A percentile compares a stretch with the other conserved stretches of the same genome.
Conservation (phyloP, 2,329 filamentous ascomycete species). For the Penicillium freii region DNA sequence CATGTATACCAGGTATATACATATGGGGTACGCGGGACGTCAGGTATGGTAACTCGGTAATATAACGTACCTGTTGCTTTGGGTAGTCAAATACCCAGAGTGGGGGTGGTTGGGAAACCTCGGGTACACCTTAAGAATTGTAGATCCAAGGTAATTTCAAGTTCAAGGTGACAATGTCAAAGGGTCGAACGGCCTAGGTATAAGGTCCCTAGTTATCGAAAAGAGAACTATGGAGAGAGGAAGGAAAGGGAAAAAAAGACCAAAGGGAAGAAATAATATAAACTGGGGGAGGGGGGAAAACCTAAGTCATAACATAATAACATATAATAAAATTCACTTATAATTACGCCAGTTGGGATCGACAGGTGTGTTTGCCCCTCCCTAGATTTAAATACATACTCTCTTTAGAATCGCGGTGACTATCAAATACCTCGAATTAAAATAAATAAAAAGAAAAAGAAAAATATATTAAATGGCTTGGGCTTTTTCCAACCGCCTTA, state of each 20-base stretch:
- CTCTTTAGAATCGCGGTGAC: background rate
- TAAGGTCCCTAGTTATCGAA: background rate
- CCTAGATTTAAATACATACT: slow-evolving; percentile 12
- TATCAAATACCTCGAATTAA: background rate
- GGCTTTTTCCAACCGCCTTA: background rate
- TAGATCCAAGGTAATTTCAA: background rate
- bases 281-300: background rate
- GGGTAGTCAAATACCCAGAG: background rate
- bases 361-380: slow-evolving; percentile 24
- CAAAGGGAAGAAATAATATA: background rate
- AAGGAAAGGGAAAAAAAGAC: background rate
- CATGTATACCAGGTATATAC: no score
- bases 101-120: background rate
- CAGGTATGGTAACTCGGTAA: background rate
- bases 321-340: slow-evolving; percentile 5
- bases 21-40: background rate
- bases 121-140: background rate
- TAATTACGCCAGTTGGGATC: slow-evolving; percentile 12
- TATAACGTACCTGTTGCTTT: background rate
- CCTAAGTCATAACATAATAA: background rate
- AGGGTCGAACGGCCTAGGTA: background rate
- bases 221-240: background rate
- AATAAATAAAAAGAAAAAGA: background rate
- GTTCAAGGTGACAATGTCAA: background rate
- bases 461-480: background rate